A percentile compares a stretch with the other conserved stretches of the same genome.
These are phyloP conservation scores for Thozetella sp. DNA, from an alignment of 495 filamentous ascomycete species.

Conservation along the genomic window DNA sequence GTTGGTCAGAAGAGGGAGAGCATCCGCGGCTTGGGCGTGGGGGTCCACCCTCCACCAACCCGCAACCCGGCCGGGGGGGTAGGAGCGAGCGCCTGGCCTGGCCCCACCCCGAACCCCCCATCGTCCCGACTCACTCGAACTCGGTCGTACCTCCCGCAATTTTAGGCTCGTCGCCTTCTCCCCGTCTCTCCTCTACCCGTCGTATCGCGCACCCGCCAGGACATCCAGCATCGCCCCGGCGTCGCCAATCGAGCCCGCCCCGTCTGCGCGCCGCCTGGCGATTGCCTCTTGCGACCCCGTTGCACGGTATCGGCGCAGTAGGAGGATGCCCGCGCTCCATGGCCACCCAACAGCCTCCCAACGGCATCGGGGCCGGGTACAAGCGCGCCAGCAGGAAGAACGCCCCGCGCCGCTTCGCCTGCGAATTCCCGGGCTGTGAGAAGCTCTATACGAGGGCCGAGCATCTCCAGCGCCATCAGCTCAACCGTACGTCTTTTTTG, in stretches of 20 bases:
- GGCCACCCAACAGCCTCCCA: conserved; percentile 2
- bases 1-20: too few relatives aligned
- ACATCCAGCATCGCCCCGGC: too few relatives aligned
- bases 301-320: neutral
- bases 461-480: conserved; percentile 69
- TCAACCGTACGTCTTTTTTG: conserved; percentile 37
- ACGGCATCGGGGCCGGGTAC: conserved; percentile 21
- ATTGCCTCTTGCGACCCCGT: neutral
- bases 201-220: too few relatives aligned
- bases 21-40: too few relatives aligned
- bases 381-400: conserved; percentile 53
- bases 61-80: too few relatives aligned
- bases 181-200: too few relatives aligned
- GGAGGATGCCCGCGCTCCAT: neutral
- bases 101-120: too few relatives aligned
- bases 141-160: too few relatives aligned
- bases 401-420: conserved; percentile 66
- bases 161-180: too few relatives aligned
- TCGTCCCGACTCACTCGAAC: too few relatives aligned
- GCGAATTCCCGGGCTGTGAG: conserved; percentile 81
- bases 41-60: too few relatives aligned
- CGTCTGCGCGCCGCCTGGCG: neutral
- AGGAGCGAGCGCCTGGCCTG: too few relatives aligned
- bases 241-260: neutral
- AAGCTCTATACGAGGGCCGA: conserved; percentile 96